Percentiles rank a stretch among this genome's conserved stretches.
Conservation (phyloP, 1,284 basidiomycete genomes). For the Ceratobasidium theobromae region DNA sequence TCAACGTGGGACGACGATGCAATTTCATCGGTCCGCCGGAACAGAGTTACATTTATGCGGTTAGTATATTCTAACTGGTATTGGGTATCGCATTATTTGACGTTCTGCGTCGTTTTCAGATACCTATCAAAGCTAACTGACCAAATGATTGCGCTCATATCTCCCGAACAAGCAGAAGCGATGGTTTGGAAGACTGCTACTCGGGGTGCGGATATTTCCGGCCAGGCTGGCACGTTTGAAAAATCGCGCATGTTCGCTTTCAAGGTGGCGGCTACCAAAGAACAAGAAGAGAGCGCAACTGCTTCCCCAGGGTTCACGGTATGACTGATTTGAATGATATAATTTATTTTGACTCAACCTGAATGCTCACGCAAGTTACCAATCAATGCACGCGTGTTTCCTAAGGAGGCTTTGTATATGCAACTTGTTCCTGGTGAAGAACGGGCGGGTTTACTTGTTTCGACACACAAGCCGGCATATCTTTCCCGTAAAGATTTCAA, state of each 20-base stretch:
- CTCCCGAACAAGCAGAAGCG: conserved; percentile 26
- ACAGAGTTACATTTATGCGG: conserved; percentile 64
- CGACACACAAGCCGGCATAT: neutral
- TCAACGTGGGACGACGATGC: conserved; percentile 59
- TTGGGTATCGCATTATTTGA: neutral
- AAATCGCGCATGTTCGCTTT: conserved; percentile 24
- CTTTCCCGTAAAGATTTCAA: neutral
- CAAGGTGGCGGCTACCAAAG: neutral
- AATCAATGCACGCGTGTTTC: no score
- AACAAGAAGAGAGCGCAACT: conserved; percentile 23
- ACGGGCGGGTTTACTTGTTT: neutral
- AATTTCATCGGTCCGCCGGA: conserved; percentile 49
- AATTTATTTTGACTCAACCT: no score
- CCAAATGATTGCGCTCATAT: conserved; percentile 32
- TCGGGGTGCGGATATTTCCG: neutral
- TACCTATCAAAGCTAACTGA: conserved; percentile 35
- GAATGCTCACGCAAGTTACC: neutral
- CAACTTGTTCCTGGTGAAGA: conserved; percentile 18
- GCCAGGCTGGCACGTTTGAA: neutral
- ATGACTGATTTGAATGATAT: no score
- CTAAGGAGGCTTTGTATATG: neutral
- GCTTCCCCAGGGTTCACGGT: conserved; percentile 11
- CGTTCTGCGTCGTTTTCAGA: neutral
- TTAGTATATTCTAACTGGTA: conserved; percentile 36
- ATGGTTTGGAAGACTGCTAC: conserved; percentile 29